Evolutionary conservation across 2,329 filamentous ascomycete species (phyloP).

Genomic region (Cadophora sp.): DNA sequence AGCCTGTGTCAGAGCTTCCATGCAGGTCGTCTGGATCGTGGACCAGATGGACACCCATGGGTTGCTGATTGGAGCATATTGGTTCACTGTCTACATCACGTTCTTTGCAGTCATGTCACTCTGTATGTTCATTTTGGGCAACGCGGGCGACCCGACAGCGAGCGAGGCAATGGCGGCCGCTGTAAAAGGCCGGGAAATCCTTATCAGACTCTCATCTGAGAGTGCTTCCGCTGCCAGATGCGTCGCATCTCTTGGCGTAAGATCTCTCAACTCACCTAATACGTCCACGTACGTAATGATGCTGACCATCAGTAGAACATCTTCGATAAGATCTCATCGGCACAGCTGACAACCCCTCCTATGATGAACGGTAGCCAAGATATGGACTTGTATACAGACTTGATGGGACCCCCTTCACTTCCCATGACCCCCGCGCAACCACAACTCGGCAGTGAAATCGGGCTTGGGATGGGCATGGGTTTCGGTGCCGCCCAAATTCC

Average conservation of each 20-base stretch:
- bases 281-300: neutral
- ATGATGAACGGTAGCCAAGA: neutral
- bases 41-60: constrained; percentile 76
- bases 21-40: constrained; percentile 77
- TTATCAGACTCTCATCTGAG: constrained; percentile 11
- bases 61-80: constrained; percentile 76
- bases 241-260: constrained; percentile 18
- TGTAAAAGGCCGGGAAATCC: constrained; percentile 17
- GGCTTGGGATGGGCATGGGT: neutral
- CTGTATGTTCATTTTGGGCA: constrained; percentile 23
- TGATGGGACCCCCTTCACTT: neutral
- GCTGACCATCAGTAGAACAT: constrained; percentile 8
- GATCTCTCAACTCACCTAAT: neutral
- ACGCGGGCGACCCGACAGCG: constrained; percentile 17
- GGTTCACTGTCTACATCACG: constrained; percentile 82
- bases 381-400: neutral
- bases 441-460: neutral
- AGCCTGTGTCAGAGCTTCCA: constrained; percentile 61
- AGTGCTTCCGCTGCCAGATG: constrained; percentile 20
- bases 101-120: constrained; percentile 49
- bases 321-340: constrained; percentile 8
- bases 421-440: neutral
- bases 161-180: constrained; percentile 16
- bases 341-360: neutral
- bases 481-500: neutral